Evolutionary conservation across 2,329 filamentous ascomycete species (phyloP), one percentile per base, ranked within the genome.

Genomic region (Talaromyces marneffei): DNA sequence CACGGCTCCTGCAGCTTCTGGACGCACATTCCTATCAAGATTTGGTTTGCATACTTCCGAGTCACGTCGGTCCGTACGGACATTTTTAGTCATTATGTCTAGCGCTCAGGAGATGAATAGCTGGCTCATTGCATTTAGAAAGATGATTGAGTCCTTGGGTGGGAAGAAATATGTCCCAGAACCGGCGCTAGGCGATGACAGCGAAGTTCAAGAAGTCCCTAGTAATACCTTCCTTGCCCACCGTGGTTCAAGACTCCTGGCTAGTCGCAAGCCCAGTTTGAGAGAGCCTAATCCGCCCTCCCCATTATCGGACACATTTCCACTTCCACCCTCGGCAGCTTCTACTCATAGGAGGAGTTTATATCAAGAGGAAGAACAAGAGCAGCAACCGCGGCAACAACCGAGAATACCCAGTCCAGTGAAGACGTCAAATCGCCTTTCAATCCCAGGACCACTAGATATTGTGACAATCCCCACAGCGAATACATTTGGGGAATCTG

Each of bases 101-200:
- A 72, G 71, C 57, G 74, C 78, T 0, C 74, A 78, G 18, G 75
- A 78, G 10, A 74, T 81, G 71, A 74, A 75, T 35, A 70, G 71
- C 1, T 81, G 79, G 79, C 67, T 81, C 25, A 65, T 72, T n/a
- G 70, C 73, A 3, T 67, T 81, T 31, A 71, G 78, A n/a, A 74
- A 73, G 37, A 75, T 78, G 66, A 80, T 81, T 37, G 77, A 80
- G 60, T 66, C 71, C 18, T 70, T 78, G 3, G 78, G 79, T n/a
- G 78, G 79, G 0, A 76, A 75, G 58, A 75, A 77, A 61, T 77
- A 77, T 64, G 69, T 72, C 2, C 70, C 73, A 4, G 78, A 79
- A 59, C 35, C 27, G 1, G 48, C n/a, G 7, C 10, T 29, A 23
- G 48, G 48, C 20, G 70, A 72, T 2, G 69, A 67, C 10, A 18